These are phyloP conservation scores for Pythium grandisporangium DNA, from an alignment of 352 stramenopile species.

Conservation along the genomic window DNA sequence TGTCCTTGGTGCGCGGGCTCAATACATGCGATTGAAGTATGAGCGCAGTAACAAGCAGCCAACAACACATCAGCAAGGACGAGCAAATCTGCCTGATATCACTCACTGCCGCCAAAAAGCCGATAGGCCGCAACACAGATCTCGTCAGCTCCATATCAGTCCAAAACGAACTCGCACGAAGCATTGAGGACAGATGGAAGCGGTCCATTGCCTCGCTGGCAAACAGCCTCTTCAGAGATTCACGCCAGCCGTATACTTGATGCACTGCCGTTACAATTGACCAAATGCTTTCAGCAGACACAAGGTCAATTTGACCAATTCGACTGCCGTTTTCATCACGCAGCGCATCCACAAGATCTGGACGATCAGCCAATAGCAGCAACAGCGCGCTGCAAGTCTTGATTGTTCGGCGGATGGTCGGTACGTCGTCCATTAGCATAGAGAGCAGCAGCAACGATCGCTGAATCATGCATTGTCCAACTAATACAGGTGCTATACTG, in stretches of 20 bases:
- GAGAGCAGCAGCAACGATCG: constrained; percentile 4
- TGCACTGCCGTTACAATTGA: background rate
- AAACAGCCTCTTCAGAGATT: too few relatives aligned
- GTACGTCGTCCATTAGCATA: background rate
- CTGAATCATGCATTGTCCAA: constrained; percentile 23
- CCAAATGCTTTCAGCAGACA: constrained; percentile 7
- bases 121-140: constrained; percentile 16
- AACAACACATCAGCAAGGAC: constrained; percentile 20
- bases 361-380: background rate
- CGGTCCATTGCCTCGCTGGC: too few relatives aligned
- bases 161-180: constrained; percentile 20
- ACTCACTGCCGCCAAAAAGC: constrained; percentile 16
- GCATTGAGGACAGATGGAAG: too few relatives aligned
- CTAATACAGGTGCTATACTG: constrained; percentile 2
- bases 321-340: background rate
- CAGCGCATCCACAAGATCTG: background rate
- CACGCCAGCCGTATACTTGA: too few relatives aligned
- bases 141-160: constrained; percentile 1
- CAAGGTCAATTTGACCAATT: constrained; percentile 1
- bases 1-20: constrained; percentile 10
- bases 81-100: constrained; percentile 14
- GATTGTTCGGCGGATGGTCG: background rate
- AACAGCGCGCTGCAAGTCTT: background rate
- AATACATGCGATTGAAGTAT: constrained; percentile 6
- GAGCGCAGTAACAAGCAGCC: constrained; percentile 12